Evolutionary conservation across 2,329 filamentous ascomycete species (phyloP), one percentile per base, ranked within the genome.

Genomic region (Pseudocercospora vitis): DNA sequence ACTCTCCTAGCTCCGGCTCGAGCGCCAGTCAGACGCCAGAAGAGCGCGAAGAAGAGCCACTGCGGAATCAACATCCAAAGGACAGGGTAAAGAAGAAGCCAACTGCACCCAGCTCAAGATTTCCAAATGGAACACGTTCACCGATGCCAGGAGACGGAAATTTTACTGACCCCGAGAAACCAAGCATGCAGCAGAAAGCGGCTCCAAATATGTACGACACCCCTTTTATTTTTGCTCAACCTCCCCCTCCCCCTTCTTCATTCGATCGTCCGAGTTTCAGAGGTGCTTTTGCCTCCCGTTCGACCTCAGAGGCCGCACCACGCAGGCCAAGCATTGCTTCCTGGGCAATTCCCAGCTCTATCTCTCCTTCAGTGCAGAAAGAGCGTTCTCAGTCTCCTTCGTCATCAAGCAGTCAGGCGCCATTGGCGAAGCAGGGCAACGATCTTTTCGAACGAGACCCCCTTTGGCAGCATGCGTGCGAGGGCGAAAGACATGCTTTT

Each of bases 141-240:
- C 47, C 51, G 18, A 39, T 48, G 12, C 42, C 55, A 33, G 42
- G 42, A n/a, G 49, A 56, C 18, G 53, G 48, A 37, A 44, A 48
- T 31, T 37, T 45, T 48, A 51, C 57, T 44, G 64, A 64, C 26
- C 40, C 47, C 33, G 58, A 62, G 33, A 42, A 59, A 19, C 52
- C 60, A 4, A 61, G 53, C 53, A 68, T 63, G 61, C 63, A 64
- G 54, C 62, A 66, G 54, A 65, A 67, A 53, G 63, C 58, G 42
- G 63, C 56, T 53, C 57, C 60, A 46, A 70, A 68, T 57, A 70
- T 69, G 66, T 68, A 69, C 54, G 66, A 55, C 33, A 46, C 50
- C 53, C 51, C 59, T 53, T 57, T 49, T 51, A 48, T 47, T 52
- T 54, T 48, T 54, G 7, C 39, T 52, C 35, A 59, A 16, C 37